Evolutionary conservation across 2,329 filamentous ascomycete genomes (phyloP).

Genomic region (Venturia pyrina): DNA sequence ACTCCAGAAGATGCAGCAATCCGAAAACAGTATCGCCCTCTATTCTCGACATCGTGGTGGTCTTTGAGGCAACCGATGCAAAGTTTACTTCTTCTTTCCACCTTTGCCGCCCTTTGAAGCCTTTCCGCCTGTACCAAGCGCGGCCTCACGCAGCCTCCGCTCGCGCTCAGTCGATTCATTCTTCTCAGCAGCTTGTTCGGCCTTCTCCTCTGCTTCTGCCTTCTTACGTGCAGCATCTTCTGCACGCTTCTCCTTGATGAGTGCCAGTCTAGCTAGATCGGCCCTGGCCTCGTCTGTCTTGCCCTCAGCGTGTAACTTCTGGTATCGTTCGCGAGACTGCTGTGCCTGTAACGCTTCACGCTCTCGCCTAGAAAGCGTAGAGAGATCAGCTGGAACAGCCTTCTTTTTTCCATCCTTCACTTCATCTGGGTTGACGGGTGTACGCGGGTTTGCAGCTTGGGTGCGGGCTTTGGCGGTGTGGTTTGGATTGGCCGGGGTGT

Average conservation of each 20-base stretch:
- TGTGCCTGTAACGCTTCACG: conserved; percentile 75
- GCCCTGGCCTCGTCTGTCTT: conserved; percentile 94
- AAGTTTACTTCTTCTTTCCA: conserved; percentile 13
- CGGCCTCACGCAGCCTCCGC: conserved; percentile 26
- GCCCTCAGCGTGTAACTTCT: conserved; percentile 84
- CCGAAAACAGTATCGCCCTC: neutral
- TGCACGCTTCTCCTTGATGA: conserved; percentile 79
- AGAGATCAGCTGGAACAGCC: conserved; percentile 21
- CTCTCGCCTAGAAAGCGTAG: conserved; percentile 56
- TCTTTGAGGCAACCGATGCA: neutral
- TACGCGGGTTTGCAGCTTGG: conserved; percentile 52
- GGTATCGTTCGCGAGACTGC: conserved; percentile 80
- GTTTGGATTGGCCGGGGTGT: conserved; percentile 84
- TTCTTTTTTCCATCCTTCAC: conserved; percentile 45
- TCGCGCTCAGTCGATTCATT: conserved; percentile 38
- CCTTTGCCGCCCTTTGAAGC: conserved; percentile 6
- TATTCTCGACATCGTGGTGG: neutral
- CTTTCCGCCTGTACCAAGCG: conserved; percentile 7
- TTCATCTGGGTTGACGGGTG: conserved; percentile 41
- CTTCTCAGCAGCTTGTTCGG: conserved; percentile 47
- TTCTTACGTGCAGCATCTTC: conserved; percentile 74
- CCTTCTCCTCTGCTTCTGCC: conserved; percentile 47
- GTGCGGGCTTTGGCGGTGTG: conserved; percentile 59
- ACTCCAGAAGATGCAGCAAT: neutral
- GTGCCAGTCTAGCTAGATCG: conserved; percentile 70